Evolutionary conservation across 306 rosid species (phyloP), one percentile per base, ranked within the genome.

Genomic region (Rubus parviflorus): DNA sequence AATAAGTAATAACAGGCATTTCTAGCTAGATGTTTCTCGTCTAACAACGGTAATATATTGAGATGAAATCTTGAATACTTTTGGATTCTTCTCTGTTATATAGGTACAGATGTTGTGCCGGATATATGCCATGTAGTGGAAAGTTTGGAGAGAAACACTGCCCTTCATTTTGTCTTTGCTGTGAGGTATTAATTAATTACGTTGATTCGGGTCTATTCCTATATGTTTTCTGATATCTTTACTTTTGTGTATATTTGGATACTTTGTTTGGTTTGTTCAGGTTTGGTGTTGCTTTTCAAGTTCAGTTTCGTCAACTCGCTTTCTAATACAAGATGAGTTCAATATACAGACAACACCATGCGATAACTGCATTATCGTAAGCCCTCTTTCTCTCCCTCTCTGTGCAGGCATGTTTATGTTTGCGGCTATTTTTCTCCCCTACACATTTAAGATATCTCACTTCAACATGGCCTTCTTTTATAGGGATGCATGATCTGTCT

Each of bases 111-210:
- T 92, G 95, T 53, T 92, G 95, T 81, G 97, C 86, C 75, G 95
- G 95, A 70, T 92, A 90, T 82, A 85, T 88, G 97, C 95, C 97
- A 46, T 90, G 95, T 71, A 90, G 96, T 51, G 93, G 96, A 52
- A 86, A 78, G 43, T 90, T 86, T 84, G 96, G 93, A 41, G 96
- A 90, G 82, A 87, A 86, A 19, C 43, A 73, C 19, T 90, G 89
- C 56, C 93, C 96, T 62, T 83, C 82, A 79, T 78, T 82, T 74
- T 92, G 93, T 82, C 89, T 90, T 22, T 46, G 79, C 70, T 85
- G 89, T 5, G 97, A 92, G 97, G 97, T 92, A 82, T 20, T 12
- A 3, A 82, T 20, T 12, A 3, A 17, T 38, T 23, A 22, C 45
- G 4, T 17, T 5, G 11, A 40, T 6, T 68, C n/a, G 6, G 56